Percentiles rank a stretch among this genome's conserved stretches.
phyloP scores from a whole-genome alignment of 2,329 filamentous ascomycete species.

The Emericellopsis atlantica region DNA sequence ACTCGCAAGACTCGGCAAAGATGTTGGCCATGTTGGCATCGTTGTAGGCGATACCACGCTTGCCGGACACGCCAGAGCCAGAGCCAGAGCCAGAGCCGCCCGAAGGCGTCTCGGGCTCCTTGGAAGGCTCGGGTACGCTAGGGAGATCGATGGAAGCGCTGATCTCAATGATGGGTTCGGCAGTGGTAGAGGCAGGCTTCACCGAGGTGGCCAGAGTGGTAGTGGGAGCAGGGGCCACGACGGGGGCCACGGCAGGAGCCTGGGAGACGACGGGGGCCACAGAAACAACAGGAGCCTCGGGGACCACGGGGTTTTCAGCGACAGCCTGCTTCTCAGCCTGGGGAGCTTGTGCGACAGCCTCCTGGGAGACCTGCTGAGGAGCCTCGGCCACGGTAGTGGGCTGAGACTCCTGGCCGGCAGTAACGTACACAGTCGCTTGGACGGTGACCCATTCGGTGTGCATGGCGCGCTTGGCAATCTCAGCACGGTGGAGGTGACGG shows the following conservation, averaged over 20 bases:
- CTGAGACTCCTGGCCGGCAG: slow-evolving; percentile 13
- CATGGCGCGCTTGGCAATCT: slow-evolving; percentile 16
- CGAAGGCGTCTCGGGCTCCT: slow-evolving; percentile 1
- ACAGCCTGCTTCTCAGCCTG: neutral
- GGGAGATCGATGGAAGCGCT: neutral
- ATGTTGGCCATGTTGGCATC: slow-evolving; percentile 34
- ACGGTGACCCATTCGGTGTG: slow-evolving; percentile 17
- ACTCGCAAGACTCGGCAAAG: slow-evolving; percentile 29
- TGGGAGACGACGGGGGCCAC: slow-evolving; percentile 2
- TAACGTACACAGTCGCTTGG: slow-evolving; percentile 23
- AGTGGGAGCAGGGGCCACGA: slow-evolving; percentile 4
- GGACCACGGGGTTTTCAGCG: neutral
- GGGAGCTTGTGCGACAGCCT: neutral
- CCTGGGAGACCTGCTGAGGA: neutral
- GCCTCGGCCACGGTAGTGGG: slow-evolving; percentile 10
- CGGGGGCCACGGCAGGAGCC: slow-evolving; percentile 1
- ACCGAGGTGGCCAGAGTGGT: slow-evolving; percentile 12
- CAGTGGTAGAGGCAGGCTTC: slow-evolving; percentile 8
- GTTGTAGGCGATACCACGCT: slow-evolving; percentile 62
- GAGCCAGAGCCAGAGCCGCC: slow-evolving; percentile 1
- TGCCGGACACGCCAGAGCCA: slow-evolving; percentile 17
- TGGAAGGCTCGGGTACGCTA: slow-evolving; percentile 2
- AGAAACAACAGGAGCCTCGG: slow-evolving; percentile 1
- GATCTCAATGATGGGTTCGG: neutral
- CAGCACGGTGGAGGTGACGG: slow-evolving; percentile 23